Conservation (phyloP, 2,329 filamentous ascomycete species). For the Chaetothyriales sp. region DNA sequence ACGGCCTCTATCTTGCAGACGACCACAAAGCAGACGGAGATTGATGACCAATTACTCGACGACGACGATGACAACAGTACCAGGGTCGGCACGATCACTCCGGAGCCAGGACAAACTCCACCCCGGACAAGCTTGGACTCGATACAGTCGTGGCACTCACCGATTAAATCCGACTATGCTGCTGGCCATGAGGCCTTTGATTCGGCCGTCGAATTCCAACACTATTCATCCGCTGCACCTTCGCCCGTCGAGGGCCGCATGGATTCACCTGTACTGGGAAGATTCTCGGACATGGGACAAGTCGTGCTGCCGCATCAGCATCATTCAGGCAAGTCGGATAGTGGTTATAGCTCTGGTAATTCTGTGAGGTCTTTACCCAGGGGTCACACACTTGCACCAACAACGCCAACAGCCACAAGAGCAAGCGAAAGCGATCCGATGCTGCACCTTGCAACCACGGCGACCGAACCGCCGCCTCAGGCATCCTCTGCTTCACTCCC, state of each 20-base stretch:
- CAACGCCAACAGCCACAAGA: not conserved
- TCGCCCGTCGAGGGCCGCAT: not conserved
- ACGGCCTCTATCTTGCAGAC: not conserved
- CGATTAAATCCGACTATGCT: not conserved
- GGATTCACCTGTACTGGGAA: not conserved
- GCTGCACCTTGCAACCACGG: not conserved
- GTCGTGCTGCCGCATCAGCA: slow-evolving; percentile 1
- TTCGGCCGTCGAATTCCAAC: not conserved
- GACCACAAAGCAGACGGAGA: slow-evolving; percentile 3
- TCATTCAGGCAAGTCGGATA: slow-evolving; percentile 12
- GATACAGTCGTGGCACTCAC: not conserved
- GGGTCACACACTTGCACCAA: not conserved
- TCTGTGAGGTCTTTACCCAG: slow-evolving; percentile 7
- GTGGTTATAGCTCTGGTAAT: slow-evolving; percentile 16
- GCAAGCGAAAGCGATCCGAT: not conserved
- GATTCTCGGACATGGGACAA: not conserved
- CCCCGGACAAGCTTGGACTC: not conserved
- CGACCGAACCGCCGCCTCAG: not conserved
- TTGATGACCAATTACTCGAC: slow-evolving; percentile 4
- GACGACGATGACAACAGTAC: not conserved
- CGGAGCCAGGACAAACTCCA: not conserved
- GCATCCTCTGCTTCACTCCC: not conserved
- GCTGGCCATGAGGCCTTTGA: not conserved
- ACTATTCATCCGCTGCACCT: not conserved
- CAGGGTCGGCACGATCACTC: not conserved